A percentile compares a stretch with the other conserved stretches of the same genome.
phyloP scores from a whole-genome alignment of 805 yeast genomes.

The Suhomyces faveliae region DNA sequence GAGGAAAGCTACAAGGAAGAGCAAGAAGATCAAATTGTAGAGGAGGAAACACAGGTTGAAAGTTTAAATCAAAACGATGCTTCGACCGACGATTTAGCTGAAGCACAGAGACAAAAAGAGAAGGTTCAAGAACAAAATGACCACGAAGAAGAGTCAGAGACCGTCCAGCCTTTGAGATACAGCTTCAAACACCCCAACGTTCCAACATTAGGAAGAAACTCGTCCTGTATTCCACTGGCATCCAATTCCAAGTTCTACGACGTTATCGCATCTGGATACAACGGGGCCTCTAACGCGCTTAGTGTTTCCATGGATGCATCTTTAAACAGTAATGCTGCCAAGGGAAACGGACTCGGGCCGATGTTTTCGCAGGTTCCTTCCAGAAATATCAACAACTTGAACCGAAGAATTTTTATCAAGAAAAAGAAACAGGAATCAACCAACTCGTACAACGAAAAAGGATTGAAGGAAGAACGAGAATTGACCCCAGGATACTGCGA shows the following conservation, averaged over 20 bases:
- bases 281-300: slow-evolving; percentile 45
- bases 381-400: slow-evolving; percentile 48
- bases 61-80: background rate
- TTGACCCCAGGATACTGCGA: slow-evolving; percentile 82
- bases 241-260: slow-evolving; percentile 41
- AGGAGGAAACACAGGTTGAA: background rate
- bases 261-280: slow-evolving; percentile 45
- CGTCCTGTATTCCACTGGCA: slow-evolving; percentile 37
- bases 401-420: slow-evolving; percentile 45
- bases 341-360: slow-evolving; percentile 59
- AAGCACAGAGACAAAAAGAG: background rate
- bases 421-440: slow-evolving; percentile 28
- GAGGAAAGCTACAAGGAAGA: slow-evolving; percentile 10
- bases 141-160: slow-evolving; percentile 14
- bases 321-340: slow-evolving; percentile 31
- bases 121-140: slow-evolving; percentile 10
- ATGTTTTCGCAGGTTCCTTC: slow-evolving; percentile 56
- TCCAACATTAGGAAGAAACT: slow-evolving; percentile 34
- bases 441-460: slow-evolving; percentile 14
- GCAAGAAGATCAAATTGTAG: slow-evolving; percentile 10
- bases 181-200: slow-evolving; percentile 26
- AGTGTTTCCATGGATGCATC: slow-evolving; percentile 42
- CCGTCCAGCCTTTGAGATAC: slow-evolving; percentile 8
- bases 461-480: slow-evolving; percentile 27
- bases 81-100: background rate